Evolutionary conservation across 257 asterid species (phyloP).

Genomic region (Solanum chiquidenum): DNA sequence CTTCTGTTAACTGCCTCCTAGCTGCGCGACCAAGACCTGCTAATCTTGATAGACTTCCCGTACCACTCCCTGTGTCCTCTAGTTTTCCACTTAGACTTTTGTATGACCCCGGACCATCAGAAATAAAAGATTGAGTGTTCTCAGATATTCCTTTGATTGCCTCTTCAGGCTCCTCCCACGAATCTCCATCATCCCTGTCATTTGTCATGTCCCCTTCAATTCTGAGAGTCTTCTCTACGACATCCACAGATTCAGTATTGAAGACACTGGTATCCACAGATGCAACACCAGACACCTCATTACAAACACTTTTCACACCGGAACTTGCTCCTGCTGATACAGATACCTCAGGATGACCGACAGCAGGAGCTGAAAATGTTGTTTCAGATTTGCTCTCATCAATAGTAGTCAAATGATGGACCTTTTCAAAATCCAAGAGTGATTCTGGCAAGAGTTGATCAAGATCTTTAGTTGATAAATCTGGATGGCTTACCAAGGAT

Average conservation of each 20-base stretch:
- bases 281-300: constrained; percentile 28
- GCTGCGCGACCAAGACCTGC: constrained; percentile 96
- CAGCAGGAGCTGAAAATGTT: constrained; percentile 21
- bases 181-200: constrained; percentile 44
- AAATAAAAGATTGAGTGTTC: constrained; percentile 29
- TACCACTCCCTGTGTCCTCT: constrained; percentile 79
- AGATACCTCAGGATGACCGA: constrained; percentile 17
- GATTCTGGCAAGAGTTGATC: constrained; percentile 51
- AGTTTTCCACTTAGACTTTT: constrained; percentile 58
- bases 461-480: constrained; percentile 18
- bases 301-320: constrained; percentile 10
- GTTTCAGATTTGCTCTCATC: constrained; percentile 44
- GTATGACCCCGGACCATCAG: constrained; percentile 77
- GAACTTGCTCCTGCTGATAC: constrained; percentile 14
- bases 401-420: constrained; percentile 26
- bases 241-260: constrained; percentile 21
- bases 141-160: constrained; percentile 38
- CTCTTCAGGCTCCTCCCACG: constrained; percentile 66
- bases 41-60: constrained; percentile 79
- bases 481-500: constrained; percentile 22
- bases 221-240: constrained; percentile 33
- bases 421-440: constrained; percentile 36
- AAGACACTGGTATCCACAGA: constrained; percentile 9
- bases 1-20: constrained; percentile 62
- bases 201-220: constrained; percentile 30